Percentiles rank a stretch among this genome's conserved stretches.
Conservation (phyloP, 495 filamentous ascomycete genomes). For the Neurospora terricola region DNA sequence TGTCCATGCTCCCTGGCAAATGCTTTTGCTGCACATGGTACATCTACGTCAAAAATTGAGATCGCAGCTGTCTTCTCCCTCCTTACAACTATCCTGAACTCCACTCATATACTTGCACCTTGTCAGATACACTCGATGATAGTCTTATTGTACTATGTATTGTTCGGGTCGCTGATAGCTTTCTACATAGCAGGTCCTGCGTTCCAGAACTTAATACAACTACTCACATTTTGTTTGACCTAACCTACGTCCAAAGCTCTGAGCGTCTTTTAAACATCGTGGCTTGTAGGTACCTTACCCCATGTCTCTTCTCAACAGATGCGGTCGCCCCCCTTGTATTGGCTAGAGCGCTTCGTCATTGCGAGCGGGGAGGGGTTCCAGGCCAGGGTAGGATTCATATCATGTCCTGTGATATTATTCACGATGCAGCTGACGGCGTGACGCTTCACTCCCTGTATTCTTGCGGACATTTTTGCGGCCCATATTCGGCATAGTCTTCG, state of each 20-base stretch:
- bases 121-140: not conserved
- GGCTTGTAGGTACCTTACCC: not conserved
- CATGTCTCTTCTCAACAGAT: not conserved
- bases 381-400: not conserved
- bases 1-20: not conserved
- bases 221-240: not conserved
- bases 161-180: not conserved
- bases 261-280: not conserved
- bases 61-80: not conserved
- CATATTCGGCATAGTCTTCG: not conserved
- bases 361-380: not conserved
- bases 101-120: not conserved
- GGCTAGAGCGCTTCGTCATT: not conserved
- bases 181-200: not conserved
- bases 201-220: not conserved
- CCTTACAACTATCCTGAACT: not conserved
- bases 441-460: not conserved
- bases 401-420: not conserved
- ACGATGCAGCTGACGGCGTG: not conserved
- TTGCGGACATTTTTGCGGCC: not conserved
- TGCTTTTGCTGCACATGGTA: not conserved
- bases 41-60: not conserved
- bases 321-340: not conserved
- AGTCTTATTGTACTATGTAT: not conserved
- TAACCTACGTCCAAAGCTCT: not conserved